Percentiles rank a stretch among this genome's conserved stretches.
phyloP scores from a whole-genome alignment of 495 filamentous ascomycete species.

The Massariosphaeria phaeospora region DNA sequence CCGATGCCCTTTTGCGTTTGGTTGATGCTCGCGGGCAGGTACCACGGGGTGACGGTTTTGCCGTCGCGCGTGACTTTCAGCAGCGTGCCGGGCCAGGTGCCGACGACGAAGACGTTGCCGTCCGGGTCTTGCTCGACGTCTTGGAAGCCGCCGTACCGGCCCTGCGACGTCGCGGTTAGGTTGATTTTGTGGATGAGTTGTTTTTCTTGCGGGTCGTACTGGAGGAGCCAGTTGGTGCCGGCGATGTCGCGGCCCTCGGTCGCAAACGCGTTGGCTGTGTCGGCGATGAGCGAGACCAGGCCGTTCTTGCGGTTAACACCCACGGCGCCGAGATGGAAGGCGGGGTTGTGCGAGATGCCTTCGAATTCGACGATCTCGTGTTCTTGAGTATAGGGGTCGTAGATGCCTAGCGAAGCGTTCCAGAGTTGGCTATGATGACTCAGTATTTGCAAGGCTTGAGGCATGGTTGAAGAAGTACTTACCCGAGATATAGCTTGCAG shows the following conservation, averaged over 20 bases:
- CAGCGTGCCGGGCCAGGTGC: slow-evolving; percentile 18
- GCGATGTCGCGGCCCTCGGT: slow-evolving; percentile 19
- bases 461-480: not conserved
- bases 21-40: slow-evolving; percentile 15
- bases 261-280: slow-evolving; percentile 9
- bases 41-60: slow-evolving; percentile 18
- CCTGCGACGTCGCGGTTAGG: slow-evolving; percentile 17
- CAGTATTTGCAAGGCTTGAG: not conserved
- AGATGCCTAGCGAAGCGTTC: slow-evolving; percentile 29
- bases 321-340: slow-evolving; percentile 28
- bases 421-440: slow-evolving; percentile 20
- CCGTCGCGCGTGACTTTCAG: slow-evolving; percentile 11
- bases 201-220: slow-evolving; percentile 7
- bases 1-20: slow-evolving; percentile 20
- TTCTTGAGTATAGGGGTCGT: slow-evolving; percentile 19
- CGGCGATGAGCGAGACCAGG: slow-evolving; percentile 22
- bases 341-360: slow-evolving; percentile 21
- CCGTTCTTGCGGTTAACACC: slow-evolving; percentile 6
- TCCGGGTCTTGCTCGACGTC: slow-evolving; percentile 27
- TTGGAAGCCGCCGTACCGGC: slow-evolving; percentile 25
- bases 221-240: slow-evolving; percentile 26
- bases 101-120: slow-evolving; percentile 19
- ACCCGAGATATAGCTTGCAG: slow-evolving; percentile 28
- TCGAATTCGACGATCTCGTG: slow-evolving; percentile 18
- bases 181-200: slow-evolving; percentile 18